A percentile compares a stretch with the other conserved stretches of the same genome.
phyloP scores from a whole-genome alignment of 345 rosid species.

The Heritiera fomes region DNA sequence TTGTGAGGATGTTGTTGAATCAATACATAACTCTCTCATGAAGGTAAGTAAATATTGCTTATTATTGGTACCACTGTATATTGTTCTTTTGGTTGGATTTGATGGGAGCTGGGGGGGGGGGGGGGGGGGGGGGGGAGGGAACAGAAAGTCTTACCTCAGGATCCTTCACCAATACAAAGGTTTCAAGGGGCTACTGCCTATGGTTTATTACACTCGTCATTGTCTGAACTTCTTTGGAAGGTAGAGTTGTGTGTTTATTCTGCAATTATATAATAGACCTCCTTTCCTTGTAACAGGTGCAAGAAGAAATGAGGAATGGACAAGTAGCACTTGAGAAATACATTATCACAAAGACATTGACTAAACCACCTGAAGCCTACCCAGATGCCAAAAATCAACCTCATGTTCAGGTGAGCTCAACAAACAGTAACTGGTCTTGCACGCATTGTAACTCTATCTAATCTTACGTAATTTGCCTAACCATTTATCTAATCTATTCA shows the following conservation, averaged over 20 bases:
- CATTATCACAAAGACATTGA: conserved; percentile 89
- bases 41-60: conserved; percentile 49
- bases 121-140: too few relatives aligned
- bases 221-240: conserved; percentile 6
- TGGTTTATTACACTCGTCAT: background rate
- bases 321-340: conserved; percentile 89
- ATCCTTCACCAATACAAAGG: background rate
- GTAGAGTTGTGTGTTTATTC: background rate
- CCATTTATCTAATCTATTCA: conserved; percentile 19
- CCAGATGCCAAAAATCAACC: conserved; percentile 97
- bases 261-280: background rate
- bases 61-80: conserved; percentile 2
- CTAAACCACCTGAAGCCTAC: conserved; percentile 93
- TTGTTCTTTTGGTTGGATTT: conserved; percentile 12
- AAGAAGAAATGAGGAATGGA: conserved; percentile 91
- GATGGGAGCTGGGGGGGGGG: background rate
- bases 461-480: conserved; percentile 5
- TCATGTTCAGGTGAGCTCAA: conserved; percentile 78
- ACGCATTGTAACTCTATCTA: conserved; percentile 12
- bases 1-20: conserved; percentile 91
- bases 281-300: conserved; percentile 51
- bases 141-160: background rate
- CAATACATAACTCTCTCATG: conserved; percentile 78
- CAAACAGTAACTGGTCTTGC: background rate
- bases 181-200: background rate